Conservation (phyloP, 495 filamentous ascomycete species). For the Poronia punctata region DNA sequence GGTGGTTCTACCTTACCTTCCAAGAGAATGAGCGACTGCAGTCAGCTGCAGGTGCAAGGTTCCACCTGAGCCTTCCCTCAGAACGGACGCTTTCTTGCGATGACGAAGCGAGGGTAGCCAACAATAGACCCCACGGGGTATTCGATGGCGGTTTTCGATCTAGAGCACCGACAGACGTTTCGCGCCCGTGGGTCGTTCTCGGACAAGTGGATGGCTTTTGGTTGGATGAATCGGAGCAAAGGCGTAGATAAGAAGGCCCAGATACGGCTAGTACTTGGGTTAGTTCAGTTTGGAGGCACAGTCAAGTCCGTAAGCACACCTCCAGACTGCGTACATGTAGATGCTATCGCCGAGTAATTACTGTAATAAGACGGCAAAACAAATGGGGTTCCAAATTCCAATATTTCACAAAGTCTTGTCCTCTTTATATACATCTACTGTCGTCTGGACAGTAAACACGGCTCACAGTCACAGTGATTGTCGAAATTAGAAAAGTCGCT, state of each 20-base stretch:
- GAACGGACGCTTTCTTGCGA: background rate
- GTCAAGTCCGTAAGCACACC: no score
- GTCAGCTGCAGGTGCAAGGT: background rate
- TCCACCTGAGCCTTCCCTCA: conserved; percentile 2
- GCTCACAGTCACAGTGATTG: no score
- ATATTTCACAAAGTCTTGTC: no score
- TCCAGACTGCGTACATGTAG: no score
- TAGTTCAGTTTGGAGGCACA: background rate
- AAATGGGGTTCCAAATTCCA: no score
- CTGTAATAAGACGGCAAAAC: no score
- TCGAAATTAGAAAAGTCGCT: no score
- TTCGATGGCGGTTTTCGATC: conserved; percentile 1
- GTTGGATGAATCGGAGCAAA: conserved; percentile 28
- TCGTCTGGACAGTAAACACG: no score
- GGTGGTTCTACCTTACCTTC: no score
- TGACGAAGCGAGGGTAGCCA: background rate
- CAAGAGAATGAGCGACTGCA: background rate
- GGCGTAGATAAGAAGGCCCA: conserved; percentile 8
- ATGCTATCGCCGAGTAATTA: no score
- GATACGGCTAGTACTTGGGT: background rate
- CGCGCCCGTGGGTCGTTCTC: conserved; percentile 21
- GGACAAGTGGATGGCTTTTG: conserved; percentile 37
- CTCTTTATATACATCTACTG: no score
- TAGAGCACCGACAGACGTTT: conserved; percentile 3
- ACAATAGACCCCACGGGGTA: conserved; percentile 3